Evolutionary conservation across 495 filamentous ascomycete genomes (phyloP), one percentile per base, ranked within the genome.

Genomic region (Xylaria grammica): DNA sequence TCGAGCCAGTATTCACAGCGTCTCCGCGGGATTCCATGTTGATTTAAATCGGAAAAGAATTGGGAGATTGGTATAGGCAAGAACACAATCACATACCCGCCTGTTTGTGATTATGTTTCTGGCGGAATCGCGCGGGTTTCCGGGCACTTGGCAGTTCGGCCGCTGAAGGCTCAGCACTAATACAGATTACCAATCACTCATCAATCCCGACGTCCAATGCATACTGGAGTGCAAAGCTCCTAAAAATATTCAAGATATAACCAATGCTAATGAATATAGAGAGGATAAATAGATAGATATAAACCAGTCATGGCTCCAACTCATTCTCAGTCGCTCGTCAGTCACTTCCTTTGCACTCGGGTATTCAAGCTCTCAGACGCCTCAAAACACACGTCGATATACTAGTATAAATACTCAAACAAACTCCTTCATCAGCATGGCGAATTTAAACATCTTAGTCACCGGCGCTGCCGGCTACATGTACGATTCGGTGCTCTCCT

Each of bases 381-480:
- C 34, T 42, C 52, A 17, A 54, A 4, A 32, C 5, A 36, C 6
- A 17, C 1, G 27, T 36, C 51, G 19, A 54, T 40, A 55, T 26
- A 19, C 15, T 6, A 19, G 3, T 3, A 19, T 6, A 40, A 54
- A 5, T 36, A 1, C 4, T 36, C 20, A 15, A 1, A 42, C 1
- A 1, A 0, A 32, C 3, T 1, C 13, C 4, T 26, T 27, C 2
- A 15, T 42, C 34, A 55, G 5, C 9, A 55, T 55, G 58, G 69
- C 71, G 68, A 46, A 44, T 34, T 51, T 58, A 58, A 73, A 72
- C 45, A 69, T 75, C 63, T 62, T 75, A 32, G 66, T 75, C 59
- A 73, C 73, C 51, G 73, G 71, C 64, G 71, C 71, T 38, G 71
- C 73, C 66, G 73, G 73, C 63, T 75, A 75, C 65, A 67, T 75